A percentile compares a stretch with the other conserved stretches of the same genome.
phyloP scores from a whole-genome alignment of 129 eudicot species.

The Escallonia rubra region DNA sequence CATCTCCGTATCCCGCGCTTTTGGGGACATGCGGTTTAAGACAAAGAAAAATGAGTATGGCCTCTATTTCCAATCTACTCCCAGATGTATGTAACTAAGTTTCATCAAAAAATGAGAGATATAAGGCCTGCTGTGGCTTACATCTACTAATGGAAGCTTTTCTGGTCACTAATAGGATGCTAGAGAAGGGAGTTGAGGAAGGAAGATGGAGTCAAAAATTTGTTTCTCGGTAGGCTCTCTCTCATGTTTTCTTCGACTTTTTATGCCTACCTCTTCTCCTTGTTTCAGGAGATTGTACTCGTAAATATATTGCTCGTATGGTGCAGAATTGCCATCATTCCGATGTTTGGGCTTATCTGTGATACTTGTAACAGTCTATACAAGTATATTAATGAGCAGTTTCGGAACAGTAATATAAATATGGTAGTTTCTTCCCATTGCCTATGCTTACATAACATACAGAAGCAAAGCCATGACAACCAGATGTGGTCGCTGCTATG shows the following conservation, averaged over 20 bases:
- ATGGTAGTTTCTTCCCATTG: too few species aligned
- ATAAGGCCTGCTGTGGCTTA: neutral
- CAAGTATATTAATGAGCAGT: too few species aligned
- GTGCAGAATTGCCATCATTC: neutral
- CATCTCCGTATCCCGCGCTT: constrained; percentile 94
- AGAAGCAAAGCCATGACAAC: too few species aligned
- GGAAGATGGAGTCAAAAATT: constrained; percentile 91
- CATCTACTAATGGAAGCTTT: constrained; percentile 4
- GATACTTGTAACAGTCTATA: neutral
- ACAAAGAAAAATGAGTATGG: constrained; percentile 84
- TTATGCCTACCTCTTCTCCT: neutral
- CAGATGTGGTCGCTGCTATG: too few species aligned
- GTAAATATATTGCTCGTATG: neutral
- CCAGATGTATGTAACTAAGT: neutral
- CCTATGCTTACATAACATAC: too few species aligned
- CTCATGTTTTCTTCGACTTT: neutral
- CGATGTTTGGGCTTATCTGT: neutral
- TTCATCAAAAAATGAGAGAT: neutral
- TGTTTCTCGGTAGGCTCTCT: constrained; percentile 66
- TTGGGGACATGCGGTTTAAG: constrained; percentile 95
- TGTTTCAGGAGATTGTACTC: neutral
- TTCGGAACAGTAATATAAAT: too few species aligned
- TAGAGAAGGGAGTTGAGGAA: constrained; percentile 76
- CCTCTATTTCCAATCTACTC: constrained; percentile 6
- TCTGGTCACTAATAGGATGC: constrained; percentile 57